Evolutionary conservation across 768 basidiomycete species (phyloP), one percentile per base, ranked within the genome.

Genomic region (Agaricus blazei): DNA sequence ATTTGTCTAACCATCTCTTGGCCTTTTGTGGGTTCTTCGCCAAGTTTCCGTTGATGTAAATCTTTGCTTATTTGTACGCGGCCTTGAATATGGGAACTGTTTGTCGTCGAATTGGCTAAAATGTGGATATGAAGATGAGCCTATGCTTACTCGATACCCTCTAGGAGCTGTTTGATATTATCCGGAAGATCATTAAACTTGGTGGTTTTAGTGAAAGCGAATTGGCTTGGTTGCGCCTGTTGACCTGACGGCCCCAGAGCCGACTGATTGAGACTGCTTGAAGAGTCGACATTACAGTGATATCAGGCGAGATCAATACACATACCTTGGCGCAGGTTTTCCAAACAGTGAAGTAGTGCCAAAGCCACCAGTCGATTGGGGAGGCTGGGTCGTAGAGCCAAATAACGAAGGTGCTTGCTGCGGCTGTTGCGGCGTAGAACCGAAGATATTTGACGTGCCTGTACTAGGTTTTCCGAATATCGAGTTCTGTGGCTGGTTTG

Each of bases 181-280:
- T 92, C 89, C 1, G 88, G 84, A 3, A 92, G 69, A 65, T 93
- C 90, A 52, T 92, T 93, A 68, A 90, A 93, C 64, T 90, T 92
- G 0, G 88, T 89, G 0, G 75, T 70, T 64, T 77, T 81, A 4
- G 74, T 72, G 60, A 85, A 80, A 5, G 72, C 71, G 11, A 50
- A 19, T 26, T 49, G 54, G 4, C 48, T 42, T 9, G 76, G 62
- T 0, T 63, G 67, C 31, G 60, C 29, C 23, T 63, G 60, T 53
- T 70, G 68, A 40, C 19, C 60, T 34, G 31, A 54, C 41, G 19
- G 29, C 27, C 19, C 46, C 28, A 48, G 45, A 6, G 28, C 24
- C 0, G 45, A 34, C 11, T 34, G 34, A 24, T 41, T 11, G 14
- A 41, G 40, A 19, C 40, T 41, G 40, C 12, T 19, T 41, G n/a